These are phyloP conservation scores for Mastigamoeba balamuthi DNA, from an alignment of 78 protist species.

Conservation along the genomic window DNA sequence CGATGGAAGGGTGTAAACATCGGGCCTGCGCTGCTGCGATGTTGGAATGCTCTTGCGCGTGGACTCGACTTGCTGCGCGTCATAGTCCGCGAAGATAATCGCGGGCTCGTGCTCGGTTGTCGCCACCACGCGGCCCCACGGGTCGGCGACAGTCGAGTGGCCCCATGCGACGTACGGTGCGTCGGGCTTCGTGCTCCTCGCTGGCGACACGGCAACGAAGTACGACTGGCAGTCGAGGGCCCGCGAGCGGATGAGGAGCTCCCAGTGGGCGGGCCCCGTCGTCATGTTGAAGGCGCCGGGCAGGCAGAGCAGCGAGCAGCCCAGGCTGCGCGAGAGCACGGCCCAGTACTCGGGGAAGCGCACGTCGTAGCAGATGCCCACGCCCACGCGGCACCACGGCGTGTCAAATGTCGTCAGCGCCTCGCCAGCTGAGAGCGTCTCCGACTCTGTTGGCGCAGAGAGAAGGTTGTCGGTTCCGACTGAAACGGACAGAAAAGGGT, in stretches of 20 bases:
- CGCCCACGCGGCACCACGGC: slow-evolving; percentile 50
- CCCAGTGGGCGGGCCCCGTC: slow-evolving; percentile 98
- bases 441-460: slow-evolving; percentile 27
- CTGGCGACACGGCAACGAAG: slow-evolving; percentile 76
- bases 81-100: slow-evolving; percentile 66
- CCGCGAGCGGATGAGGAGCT: slow-evolving; percentile 74
- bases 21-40: not conserved
- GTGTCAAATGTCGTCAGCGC: slow-evolving; percentile 41
- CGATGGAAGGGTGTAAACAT: not conserved
- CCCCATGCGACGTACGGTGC: slow-evolving; percentile 89
- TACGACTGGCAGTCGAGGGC: slow-evolving; percentile 71
- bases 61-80: not conserved
- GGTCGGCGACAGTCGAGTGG: slow-evolving; percentile 70
- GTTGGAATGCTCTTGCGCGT: not conserved
- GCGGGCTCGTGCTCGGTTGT: slow-evolving; percentile 55
- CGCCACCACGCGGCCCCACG: slow-evolving; percentile 83
- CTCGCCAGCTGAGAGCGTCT: slow-evolving; percentile 70
- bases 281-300: slow-evolving; percentile 98
- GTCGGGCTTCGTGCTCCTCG: slow-evolving; percentile 61
- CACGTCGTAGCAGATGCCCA: slow-evolving; percentile 94
- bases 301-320: slow-evolving; percentile 58
- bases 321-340: slow-evolving; percentile 2
- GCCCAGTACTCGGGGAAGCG: slow-evolving; percentile 83
- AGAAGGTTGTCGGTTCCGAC: too few species aligned
- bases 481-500: too few species aligned